Evolutionary conservation across 164 flowering plant species (phyloP).

Genomic region (Stephania japonica): DNA sequence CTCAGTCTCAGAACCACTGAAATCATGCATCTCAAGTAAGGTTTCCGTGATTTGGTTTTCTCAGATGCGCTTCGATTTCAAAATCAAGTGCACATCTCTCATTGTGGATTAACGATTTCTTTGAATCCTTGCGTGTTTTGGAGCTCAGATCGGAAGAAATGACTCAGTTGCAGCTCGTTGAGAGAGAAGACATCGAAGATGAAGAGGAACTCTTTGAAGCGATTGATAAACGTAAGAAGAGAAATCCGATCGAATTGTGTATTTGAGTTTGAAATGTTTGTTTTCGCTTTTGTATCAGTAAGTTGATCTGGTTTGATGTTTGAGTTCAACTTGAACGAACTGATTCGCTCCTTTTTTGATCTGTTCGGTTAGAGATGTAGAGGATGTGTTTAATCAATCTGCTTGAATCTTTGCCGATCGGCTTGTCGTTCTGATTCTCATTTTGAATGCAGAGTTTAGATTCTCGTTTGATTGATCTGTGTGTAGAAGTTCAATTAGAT

Average conservation of each 20-base stretch:
- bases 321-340: no score
- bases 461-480: not conserved
- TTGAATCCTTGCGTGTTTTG: constrained; percentile 9
- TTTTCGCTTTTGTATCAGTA: no score
- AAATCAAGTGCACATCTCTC: not conserved
- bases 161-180: constrained; percentile 76
- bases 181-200: constrained; percentile 79
- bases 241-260: no score
- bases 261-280: no score
- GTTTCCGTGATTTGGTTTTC: not conserved
- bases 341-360: no score
- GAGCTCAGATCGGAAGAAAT: constrained; percentile 66
- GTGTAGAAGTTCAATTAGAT: not conserved
- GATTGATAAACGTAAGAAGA: constrained; percentile 65
- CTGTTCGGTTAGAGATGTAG: no score
- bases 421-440: not conserved
- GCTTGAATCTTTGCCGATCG: not conserved
- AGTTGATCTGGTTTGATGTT: no score
- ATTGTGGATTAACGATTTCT: not conserved
- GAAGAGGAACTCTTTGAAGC: constrained; percentile 92
- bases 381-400: not conserved
- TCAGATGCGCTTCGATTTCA: not conserved
- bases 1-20: constrained; percentile 1
- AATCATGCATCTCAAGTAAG: constrained; percentile 31
- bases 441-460: no score